A percentile compares a stretch with the other conserved stretches of the same genome.
Conservation (phyloP, 1,139 yeast species). For the Torulaspora pretoriensis region DNA sequence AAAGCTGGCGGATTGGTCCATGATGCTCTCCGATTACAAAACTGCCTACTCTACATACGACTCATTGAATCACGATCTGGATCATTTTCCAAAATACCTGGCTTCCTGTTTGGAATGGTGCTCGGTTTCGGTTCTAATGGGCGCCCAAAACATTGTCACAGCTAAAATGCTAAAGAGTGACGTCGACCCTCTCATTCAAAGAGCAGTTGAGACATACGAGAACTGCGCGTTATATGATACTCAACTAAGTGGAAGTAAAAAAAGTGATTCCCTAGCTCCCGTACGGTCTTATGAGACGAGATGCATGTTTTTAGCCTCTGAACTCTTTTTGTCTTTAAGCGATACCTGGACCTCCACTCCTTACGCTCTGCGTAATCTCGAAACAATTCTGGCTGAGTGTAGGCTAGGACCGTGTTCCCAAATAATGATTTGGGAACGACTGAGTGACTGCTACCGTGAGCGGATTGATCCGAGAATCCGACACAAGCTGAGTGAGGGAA, state of each 20-base stretch:
- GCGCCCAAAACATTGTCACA: slow-evolving; percentile 60
- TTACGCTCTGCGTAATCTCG: slow-evolving; percentile 39
- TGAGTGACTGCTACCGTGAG: slow-evolving; percentile 42
- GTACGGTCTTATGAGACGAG: slow-evolving; percentile 40
- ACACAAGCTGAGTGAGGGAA: slow-evolving; percentile 17
- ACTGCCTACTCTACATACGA: slow-evolving; percentile 85
- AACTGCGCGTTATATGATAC: slow-evolving; percentile 34
- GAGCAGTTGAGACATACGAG: slow-evolving; percentile 41
- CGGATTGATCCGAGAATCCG: slow-evolving; percentile 34
- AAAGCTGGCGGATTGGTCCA: slow-evolving; percentile 86
- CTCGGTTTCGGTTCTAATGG: slow-evolving; percentile 65
- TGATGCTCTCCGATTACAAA: slow-evolving; percentile 82
- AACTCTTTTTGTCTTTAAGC: slow-evolving; percentile 38
- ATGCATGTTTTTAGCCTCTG: slow-evolving; percentile 38
- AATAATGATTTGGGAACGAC: slow-evolving; percentile 47
- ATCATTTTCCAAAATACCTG: slow-evolving; percentile 45
- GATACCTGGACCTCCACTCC: slow-evolving; percentile 42
- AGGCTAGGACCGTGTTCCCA: slow-evolving; percentile 35
- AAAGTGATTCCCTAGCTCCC: slow-evolving; percentile 17
- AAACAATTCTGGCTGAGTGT: slow-evolving; percentile 38
- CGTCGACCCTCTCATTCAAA: slow-evolving; percentile 51
- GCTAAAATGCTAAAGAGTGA: slow-evolving; percentile 59
- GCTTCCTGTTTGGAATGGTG: slow-evolving; percentile 90
- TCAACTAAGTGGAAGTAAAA: slow-evolving; percentile 2
- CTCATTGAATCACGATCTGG: slow-evolving; percentile 70